Evolutionary conservation across 169 alveolate genomes (phyloP), one percentile per base, ranked within the genome.

Genomic region (Plasmodium inui): DNA sequence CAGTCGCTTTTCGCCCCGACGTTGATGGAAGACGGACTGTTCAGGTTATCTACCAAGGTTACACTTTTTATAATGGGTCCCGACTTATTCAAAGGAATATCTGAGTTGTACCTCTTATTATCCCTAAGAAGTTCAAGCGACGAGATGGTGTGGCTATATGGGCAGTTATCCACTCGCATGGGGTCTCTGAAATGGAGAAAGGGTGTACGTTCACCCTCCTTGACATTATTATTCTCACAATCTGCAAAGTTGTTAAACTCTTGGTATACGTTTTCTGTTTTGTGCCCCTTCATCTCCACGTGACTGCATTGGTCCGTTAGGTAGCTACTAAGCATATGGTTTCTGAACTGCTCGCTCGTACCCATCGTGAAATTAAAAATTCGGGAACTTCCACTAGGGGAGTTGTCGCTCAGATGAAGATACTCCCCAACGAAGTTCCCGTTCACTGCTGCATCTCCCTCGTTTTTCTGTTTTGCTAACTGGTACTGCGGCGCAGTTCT

Each of bases 21-120:
- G 17, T 8, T 67, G 37, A 26, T 67, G 37, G 39, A 19, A 67
- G n/a, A 67, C 41, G 7, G 37, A 9, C 8, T 9, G 34, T 67
- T 67, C 76, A 67, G n/a, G 37, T 67, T 67, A 67, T 8, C 39
- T 26, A 26, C 37, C 76, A 28, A 67, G 14, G 37, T 19, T 37
- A 67, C 37, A 67, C 37, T 80, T 22, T 80, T 41, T 0, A 30
- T 39, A 26, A 39, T 80, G 12, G 7, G 39, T 9, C 34, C 39
- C 46, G 91, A 61, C 17, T 14, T 83, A 3, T 5, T 83, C 46
- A 67, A 32, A 22, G 72, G 26, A 32, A 37, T 28, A 30, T 67
- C 82, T 9, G 91, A 34, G 28, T 83, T 83, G 57, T 83, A 39
- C 50, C 70, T 83, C 46, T 83, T 83, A 22, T 61, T 55, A 82